A percentile compares a stretch with the other conserved stretches of the same genome.
Evolutionary conservation across 331 rosid species (phyloP).

Genomic region (Spiraea crenata): DNA sequence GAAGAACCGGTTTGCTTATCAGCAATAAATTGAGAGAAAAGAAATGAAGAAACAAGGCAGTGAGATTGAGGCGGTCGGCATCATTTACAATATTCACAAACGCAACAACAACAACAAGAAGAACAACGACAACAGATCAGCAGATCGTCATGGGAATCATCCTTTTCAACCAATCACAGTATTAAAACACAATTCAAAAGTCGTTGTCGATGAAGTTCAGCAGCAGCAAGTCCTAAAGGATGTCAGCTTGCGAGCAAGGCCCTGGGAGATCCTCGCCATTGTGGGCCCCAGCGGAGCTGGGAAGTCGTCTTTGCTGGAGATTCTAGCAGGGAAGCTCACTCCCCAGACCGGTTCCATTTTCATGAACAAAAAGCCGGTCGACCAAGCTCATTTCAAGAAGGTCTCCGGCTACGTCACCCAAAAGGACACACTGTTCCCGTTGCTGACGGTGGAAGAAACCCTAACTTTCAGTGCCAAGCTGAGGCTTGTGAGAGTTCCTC

Average conservation of each 20-base stretch:
- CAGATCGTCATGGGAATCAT: not conserved
- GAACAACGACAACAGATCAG: no score
- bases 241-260: constrained; percentile 63
- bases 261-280: constrained; percentile 87
- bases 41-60: constrained; percentile 71
- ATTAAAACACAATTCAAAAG: no score
- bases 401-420: constrained; percentile 92
- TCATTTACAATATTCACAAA: constrained; percentile 62
- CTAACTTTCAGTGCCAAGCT: constrained; percentile 81
- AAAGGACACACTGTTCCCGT: constrained; percentile 71
- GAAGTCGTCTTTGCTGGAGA: constrained; percentile 82
- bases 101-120: constrained; percentile 19
- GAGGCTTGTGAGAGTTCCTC: constrained; percentile 49
- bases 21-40: no score
- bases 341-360: constrained; percentile 63
- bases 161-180: no score
- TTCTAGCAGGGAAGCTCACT: constrained; percentile 65
- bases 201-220: no score
- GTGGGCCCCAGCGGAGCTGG: constrained; percentile 99
- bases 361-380: constrained; percentile 58
- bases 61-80: constrained; percentile 74
- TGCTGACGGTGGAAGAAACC: constrained; percentile 95
- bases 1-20: no score
- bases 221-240: constrained; percentile 54
- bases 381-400: constrained; percentile 63